phyloP scores from a whole-genome alignment of 805 yeast genomes.

The Candida pini region DNA sequence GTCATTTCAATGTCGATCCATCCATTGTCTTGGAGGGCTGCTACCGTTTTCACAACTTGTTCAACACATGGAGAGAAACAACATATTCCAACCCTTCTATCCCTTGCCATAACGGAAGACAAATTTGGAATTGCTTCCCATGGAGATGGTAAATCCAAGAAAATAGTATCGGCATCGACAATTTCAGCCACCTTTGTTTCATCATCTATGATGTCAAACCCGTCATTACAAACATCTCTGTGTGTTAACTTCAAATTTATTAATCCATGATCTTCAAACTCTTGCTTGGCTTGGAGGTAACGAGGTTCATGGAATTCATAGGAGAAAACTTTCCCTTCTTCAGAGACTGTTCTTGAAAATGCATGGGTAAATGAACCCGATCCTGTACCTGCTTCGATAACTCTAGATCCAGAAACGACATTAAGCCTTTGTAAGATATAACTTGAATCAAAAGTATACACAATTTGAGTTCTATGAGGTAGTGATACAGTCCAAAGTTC shows the following conservation, averaged over 20 bases:
- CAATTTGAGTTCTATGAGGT: slow-evolving; percentile 97
- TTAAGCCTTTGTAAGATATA: slow-evolving; percentile 80
- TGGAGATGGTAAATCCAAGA: slow-evolving; percentile 92
- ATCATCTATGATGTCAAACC: slow-evolving; percentile 53
- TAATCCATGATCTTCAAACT: slow-evolving; percentile 70
- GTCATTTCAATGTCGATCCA: slow-evolving; percentile 91
- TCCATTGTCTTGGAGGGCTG: slow-evolving; percentile 64
- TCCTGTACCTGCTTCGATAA: slow-evolving; percentile 97
- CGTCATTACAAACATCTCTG: slow-evolving; percentile 87
- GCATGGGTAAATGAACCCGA: slow-evolving; percentile 95
- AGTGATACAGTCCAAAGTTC: slow-evolving; percentile 95
- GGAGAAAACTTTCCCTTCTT: slow-evolving; percentile 62
- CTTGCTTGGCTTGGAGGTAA: slow-evolving; percentile 69
- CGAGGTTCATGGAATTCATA: slow-evolving; percentile 90
- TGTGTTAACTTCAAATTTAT: slow-evolving; percentile 63
- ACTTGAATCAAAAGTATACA: slow-evolving; percentile 91
- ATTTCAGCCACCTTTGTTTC: slow-evolving; percentile 19
- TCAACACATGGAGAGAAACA: slow-evolving; percentile 98
- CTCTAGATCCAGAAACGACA: slow-evolving; percentile 67
- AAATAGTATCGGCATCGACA: slow-evolving; percentile 67
- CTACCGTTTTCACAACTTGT: slow-evolving; percentile 86
- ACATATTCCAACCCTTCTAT: slow-evolving; percentile 64
- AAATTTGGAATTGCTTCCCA: slow-evolving; percentile 91
- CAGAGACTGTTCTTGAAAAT: slow-evolving; percentile 70
- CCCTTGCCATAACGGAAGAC: slow-evolving; percentile 46